Evolutionary conservation across 108 stramenopile genomes (phyloP).

Genomic region (Cyclotella choctawhatcheeana): DNA sequence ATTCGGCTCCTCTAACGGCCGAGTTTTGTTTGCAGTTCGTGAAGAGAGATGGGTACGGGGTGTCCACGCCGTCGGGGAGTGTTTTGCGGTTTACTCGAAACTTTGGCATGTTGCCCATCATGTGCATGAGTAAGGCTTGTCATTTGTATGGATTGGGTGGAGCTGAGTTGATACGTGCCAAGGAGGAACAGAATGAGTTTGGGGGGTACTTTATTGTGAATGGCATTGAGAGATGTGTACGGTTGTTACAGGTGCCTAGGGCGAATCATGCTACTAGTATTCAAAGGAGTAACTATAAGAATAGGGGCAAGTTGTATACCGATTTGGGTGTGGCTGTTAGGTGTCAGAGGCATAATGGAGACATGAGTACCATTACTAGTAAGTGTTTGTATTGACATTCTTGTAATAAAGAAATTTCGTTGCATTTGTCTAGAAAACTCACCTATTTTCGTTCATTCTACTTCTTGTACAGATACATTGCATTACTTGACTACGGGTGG

Average conservation of each 20-base stretch:
- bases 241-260: slow-evolving; percentile 94
- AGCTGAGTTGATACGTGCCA: slow-evolving; percentile 53
- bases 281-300: slow-evolving; percentile 91
- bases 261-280: slow-evolving; percentile 93
- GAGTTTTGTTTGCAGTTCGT: slow-evolving; percentile 74
- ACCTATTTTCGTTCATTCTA: no score
- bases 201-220: slow-evolving; percentile 98
- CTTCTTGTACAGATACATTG: slow-evolving; percentile 57
- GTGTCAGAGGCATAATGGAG: slow-evolving; percentile 80
- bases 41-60: slow-evolving; percentile 65
- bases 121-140: slow-evolving; percentile 86
- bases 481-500: slow-evolving; percentile 96
- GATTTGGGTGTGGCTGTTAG: slow-evolving; percentile 88
- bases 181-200: slow-evolving; percentile 90
- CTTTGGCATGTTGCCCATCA: slow-evolving; percentile 95
- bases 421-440: no score
- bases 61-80: slow-evolving; percentile 29
- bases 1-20: slow-evolving; percentile 73
- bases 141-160: slow-evolving; percentile 67
- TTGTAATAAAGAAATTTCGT: no score
- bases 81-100: slow-evolving; percentile 51
- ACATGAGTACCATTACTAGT: slow-evolving; percentile 91
- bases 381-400: no score
- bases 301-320: slow-evolving; percentile 86
- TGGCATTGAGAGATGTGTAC: slow-evolving; percentile 96